Evolutionary conservation across 192 early-diverging fungal species (phyloP).

Genomic region (Coemansia biformis): DNA sequence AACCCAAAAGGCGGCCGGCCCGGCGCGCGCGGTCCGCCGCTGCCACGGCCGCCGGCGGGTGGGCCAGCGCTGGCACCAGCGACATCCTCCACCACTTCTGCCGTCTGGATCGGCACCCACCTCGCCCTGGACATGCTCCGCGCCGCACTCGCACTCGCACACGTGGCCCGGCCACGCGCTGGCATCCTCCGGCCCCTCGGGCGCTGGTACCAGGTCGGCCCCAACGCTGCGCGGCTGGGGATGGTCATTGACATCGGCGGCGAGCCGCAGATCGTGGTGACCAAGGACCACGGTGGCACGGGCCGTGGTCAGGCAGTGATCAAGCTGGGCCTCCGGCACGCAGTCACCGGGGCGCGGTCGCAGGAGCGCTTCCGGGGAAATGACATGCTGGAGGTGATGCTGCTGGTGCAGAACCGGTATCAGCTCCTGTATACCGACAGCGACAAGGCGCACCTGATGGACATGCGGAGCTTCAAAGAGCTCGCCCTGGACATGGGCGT

Average conservation of each 20-base stretch:
- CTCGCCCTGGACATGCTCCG: too few species aligned
- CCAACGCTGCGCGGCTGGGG: conserved; percentile 54
- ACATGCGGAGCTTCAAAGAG: conserved; percentile 69
- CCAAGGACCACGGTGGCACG: conserved; percentile 61
- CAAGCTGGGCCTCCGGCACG: conserved; percentile 68
- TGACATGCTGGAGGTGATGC: conserved; percentile 66
- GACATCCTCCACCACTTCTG: too few species aligned
- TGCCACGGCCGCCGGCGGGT: too few species aligned
- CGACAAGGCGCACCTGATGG: conserved; percentile 58
- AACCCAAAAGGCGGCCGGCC: too few species aligned
- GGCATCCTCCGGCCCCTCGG: not conserved
- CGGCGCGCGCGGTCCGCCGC: too few species aligned
- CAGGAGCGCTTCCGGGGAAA: conserved; percentile 67
- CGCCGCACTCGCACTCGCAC: too few species aligned
- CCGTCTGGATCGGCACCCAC: too few species aligned
- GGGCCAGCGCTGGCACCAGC: too few species aligned
- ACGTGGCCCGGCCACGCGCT: too few species aligned
- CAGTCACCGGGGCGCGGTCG: conserved; percentile 54
- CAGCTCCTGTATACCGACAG: conserved; percentile 71
- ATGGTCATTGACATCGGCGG: conserved; percentile 65
- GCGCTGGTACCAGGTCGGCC: conserved; percentile 37
- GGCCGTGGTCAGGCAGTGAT: conserved; percentile 62
- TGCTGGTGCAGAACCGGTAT: conserved; percentile 59
- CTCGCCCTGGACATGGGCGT: conserved; percentile 53
- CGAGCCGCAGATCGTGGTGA: conserved; percentile 61